These are phyloP conservation scores for Thelephora terrestris DNA, from an alignment of 1,284 basidiomycete species.

Conservation along the genomic window DNA sequence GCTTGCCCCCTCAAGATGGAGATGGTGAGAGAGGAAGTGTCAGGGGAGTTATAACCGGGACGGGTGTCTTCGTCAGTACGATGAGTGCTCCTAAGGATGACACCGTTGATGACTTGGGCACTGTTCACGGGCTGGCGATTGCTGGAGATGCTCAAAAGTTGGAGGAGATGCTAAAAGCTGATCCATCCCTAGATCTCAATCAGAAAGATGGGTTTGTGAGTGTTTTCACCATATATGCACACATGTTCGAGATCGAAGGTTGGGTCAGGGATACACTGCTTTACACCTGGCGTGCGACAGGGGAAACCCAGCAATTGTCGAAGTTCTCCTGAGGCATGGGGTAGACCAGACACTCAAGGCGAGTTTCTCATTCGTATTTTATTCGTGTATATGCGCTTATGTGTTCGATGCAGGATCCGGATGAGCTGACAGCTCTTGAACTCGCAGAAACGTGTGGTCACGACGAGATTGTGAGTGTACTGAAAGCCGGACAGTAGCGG, in stretches of 20 bases:
- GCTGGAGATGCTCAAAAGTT: conserved; percentile 42
- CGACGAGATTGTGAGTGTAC: conserved; percentile 42
- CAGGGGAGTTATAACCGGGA: conserved; percentile 30
- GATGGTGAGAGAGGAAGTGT: conserved; percentile 3
- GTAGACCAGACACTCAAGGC: conserved; percentile 56
- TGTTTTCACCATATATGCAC: conserved; percentile 6
- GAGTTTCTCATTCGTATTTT: conserved; percentile 1
- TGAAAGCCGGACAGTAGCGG: conserved; percentile 19
- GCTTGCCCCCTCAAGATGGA: conserved; percentile 17
- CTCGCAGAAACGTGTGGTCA: conserved; percentile 62
- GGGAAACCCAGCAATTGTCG: conserved; percentile 50
- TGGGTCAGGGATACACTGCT: conserved; percentile 68
- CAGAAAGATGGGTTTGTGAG: conserved; percentile 57
- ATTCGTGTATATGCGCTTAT: neutral
- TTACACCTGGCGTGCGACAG: conserved; percentile 81
- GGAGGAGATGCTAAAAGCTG: conserved; percentile 31
- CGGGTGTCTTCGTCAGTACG: conserved; percentile 57
- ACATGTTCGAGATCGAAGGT: conserved; percentile 1
- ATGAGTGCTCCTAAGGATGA: conserved; percentile 34
- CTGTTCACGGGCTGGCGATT: conserved; percentile 58
- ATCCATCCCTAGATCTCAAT: conserved; percentile 33
- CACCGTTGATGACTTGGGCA: conserved; percentile 25
- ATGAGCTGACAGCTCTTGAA: conserved; percentile 55
- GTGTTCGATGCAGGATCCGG: conserved; percentile 48
- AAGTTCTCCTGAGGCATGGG: conserved; percentile 52